Evolutionary conservation across 148 eudicot genomes (phyloP), one percentile per base, ranked within the genome.

Genomic region (Vaccinium vitisidaea): DNA sequence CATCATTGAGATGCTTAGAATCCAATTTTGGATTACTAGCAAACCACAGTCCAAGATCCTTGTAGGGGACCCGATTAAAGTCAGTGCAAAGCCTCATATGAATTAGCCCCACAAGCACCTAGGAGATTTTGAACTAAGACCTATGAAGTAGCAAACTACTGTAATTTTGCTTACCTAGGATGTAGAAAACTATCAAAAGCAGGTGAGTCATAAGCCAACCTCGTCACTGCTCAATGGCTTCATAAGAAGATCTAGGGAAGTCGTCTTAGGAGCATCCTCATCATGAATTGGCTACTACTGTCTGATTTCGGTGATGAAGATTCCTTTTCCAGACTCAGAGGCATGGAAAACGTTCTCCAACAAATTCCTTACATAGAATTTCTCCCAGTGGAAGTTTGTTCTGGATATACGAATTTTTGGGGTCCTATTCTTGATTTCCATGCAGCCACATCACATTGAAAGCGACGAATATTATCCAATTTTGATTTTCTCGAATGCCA

Each of bases 321-420:
- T 81, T 89, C 89, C 81, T 89, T 90, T 76, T 87, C 94, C 82
- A 90, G 80, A 79, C 91, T 85, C 86, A 86, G 70, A 82, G 93
- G 87, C 36, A 52, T 75, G 79, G 91, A 85, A 79, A 87, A 84
- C 85, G 84, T 81, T 86, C 82, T 89, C 87, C 90, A 82, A 13
- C 58, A 87, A 25, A 75, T 79, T 58, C 30, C 77, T 9, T 73
- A 53, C 19, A 61, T 59, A 78, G 86, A 75, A 83, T 54, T 65
- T 77, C 84, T 89, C 54, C 80, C 83, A 79, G 48, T 75, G 14
- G 84, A 83, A 83, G 79, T 53, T 73, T 74, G 88, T 76, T 87
- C 84, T 74, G 82, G 54, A 77, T 52, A 80, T 77, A 56, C 36
- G 9, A 89, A 86, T 39, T 70, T 86, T 75, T 81, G 85, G 48